Evolutionary conservation across 805 yeast genomes (phyloP).

Genomic region (Maudiozyma barnettii): DNA sequence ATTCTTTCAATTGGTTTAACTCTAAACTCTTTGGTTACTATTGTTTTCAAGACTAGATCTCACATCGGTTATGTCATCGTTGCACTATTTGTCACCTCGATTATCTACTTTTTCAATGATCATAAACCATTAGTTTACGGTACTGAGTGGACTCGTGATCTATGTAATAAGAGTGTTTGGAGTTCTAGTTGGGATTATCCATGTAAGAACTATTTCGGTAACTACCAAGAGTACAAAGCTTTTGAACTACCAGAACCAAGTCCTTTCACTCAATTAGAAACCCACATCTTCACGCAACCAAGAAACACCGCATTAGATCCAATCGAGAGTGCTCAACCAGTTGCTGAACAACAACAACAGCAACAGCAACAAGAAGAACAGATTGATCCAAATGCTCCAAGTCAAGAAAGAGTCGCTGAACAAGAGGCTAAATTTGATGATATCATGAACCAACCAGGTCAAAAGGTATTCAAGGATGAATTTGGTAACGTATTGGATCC

Average conservation of each 20-base stretch:
- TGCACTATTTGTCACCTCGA: slow-evolving; percentile 39
- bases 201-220: slow-evolving; percentile 48
- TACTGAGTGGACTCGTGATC: slow-evolving; percentile 61
- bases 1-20: slow-evolving; percentile 62
- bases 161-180: slow-evolving; percentile 54
- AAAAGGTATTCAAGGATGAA: slow-evolving; percentile 30
- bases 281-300: neutral
- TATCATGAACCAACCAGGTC: slow-evolving; percentile 19
- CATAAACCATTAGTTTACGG: slow-evolving; percentile 75
- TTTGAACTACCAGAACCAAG: neutral
- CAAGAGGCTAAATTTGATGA: slow-evolving; percentile 11
- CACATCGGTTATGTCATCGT: slow-evolving; percentile 37
- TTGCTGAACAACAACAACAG: neutral
- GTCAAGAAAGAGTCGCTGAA: slow-evolving; percentile 4
- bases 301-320: neutral
- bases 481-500: slow-evolving; percentile 30
- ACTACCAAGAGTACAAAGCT: slow-evolving; percentile 15
- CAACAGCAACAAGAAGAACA: neutral
- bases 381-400: neutral
- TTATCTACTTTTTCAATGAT: slow-evolving; percentile 46
- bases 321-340: neutral
- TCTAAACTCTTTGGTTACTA: slow-evolving; percentile 41
- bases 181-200: slow-evolving; percentile 78
- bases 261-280: neutral
- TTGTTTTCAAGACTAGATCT: slow-evolving; percentile 34